phyloP scores from a whole-genome alignment of 1,284 basidiomycete species.

The Moniliella sp. region DNA sequence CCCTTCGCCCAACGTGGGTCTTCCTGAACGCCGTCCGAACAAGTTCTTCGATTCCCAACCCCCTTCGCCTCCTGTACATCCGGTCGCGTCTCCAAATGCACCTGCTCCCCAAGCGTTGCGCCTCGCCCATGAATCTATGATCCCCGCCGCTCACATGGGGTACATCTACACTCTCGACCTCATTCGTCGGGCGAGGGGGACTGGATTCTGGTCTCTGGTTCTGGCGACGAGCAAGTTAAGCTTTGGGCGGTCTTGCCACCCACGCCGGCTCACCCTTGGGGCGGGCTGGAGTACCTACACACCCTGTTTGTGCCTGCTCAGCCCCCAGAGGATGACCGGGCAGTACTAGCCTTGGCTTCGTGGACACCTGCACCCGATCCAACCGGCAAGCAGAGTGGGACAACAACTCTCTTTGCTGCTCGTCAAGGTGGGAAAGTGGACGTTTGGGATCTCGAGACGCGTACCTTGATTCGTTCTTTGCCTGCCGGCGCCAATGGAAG shows the following conservation, averaged over 20 bases:
- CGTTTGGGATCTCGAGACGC: slow-evolving; percentile 73
- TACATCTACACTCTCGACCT: slow-evolving; percentile 72
- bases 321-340: slow-evolving; percentile 26
- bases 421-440: slow-evolving; percentile 75
- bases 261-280: slow-evolving; percentile 4
- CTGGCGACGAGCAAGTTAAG: slow-evolving; percentile 73
- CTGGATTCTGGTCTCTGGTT: slow-evolving; percentile 12
- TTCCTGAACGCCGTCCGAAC: slow-evolving; percentile 8
- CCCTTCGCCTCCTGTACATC: neutral
- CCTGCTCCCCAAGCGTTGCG: too few species aligned
- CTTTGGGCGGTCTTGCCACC: slow-evolving; percentile 45
- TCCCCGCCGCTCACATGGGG: slow-evolving; percentile 60
- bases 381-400: too few species aligned
- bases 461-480: slow-evolving; percentile 60
- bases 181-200: slow-evolving; percentile 24
- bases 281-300: slow-evolving; percentile 27
- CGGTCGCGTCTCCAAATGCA: too few species aligned
- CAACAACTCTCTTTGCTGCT: slow-evolving; percentile 73
- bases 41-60: slow-evolving; percentile 26
- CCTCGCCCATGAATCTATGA: neutral
- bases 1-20: neutral
- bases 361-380: too few species aligned
- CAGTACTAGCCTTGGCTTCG: slow-evolving; percentile 55
- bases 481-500: slow-evolving; percentile 59
- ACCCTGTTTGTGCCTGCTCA: too few species aligned